Base-by-base conservation (phyloP, 495 filamentous ascomycete species). In the Penicillium mononematosum region DNA sequence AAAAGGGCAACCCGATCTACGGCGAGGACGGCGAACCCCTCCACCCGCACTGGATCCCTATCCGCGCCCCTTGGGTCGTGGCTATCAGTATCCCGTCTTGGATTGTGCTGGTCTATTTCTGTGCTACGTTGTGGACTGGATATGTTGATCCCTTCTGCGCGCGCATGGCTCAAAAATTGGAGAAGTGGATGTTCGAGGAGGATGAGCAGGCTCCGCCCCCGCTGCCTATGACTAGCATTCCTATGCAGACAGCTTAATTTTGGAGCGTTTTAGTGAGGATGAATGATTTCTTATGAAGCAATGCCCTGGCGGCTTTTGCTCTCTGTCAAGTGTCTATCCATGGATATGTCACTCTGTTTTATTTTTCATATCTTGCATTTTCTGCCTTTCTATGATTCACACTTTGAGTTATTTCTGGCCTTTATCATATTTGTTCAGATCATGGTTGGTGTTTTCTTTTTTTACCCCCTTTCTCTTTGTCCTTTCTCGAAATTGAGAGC, bases 61-160 rank as follows among this genome's bases (percentile, higher is more conserved):
- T 78, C 59, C 59, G 72, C 58, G 63, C 72, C 19, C 69, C 70
- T 2, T 68, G 66, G 67, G 74, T 81, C 5, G 76, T 81, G 20
- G 65, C 77, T 4, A 66, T 82, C 12, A 73, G 80, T 55, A 74
- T 83, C 36, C 79, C 81, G 0, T 60, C 77, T 17, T 89, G 84
- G 81, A 79, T 87, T 49, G 73, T 68, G 1, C 63, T 86, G 7
- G 73, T 86, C 0, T 87, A 88, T 59, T 68, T 73, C 27, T 67
- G 66, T 14, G 84, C 85, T 0, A 72, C 81, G 55, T 61, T 83
- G 17, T 89, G 86, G 86, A 87, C 85, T 0, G 79, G 70, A 9
- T 83, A 86, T 48, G 83, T 89, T 2, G 86, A 89, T 65, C 77
- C 82, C 0, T 82, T 79, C 63, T 89, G 86, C 68, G 86, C 85